Evolutionary conservation across 116 monocot species (phyloP).

Genomic region (Dioscorea cayenensis): DNA sequence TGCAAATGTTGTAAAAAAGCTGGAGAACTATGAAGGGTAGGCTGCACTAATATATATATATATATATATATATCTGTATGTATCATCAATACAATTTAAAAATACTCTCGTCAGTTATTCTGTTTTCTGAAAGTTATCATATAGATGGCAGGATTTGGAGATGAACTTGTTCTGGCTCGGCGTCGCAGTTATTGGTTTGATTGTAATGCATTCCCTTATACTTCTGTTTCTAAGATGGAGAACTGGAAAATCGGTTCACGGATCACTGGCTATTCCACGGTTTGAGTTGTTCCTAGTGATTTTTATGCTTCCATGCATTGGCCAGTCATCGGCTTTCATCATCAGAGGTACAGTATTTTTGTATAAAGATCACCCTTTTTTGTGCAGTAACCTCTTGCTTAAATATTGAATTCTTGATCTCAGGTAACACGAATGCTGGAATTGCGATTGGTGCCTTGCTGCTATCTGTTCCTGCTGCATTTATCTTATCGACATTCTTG

Average conservation of each 20-base stretch:
- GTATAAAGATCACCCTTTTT: too few relatives aligned
- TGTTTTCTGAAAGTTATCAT: not conserved
- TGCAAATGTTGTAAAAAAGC: constrained; percentile 2
- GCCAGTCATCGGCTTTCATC: constrained; percentile 6
- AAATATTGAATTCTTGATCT: not conserved
- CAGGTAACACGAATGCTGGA: constrained; percentile 1
- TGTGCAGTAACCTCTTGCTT: not conserved
- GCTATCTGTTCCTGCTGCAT: not conserved
- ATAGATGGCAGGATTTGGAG: constrained; percentile 10
- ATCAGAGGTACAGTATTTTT: not conserved
- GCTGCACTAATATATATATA: not conserved
- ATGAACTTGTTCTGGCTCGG: constrained; percentile 12
- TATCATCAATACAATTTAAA: not conserved
- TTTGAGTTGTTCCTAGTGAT: constrained; percentile 6
- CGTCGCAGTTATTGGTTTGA: not conserved
- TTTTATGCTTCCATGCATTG: constrained; percentile 13
- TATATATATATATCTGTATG: not conserved
- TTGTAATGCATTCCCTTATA: constrained; percentile 6
- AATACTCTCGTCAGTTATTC: not conserved
- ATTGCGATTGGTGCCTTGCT: not conserved
- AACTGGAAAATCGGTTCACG: constrained; percentile 2
- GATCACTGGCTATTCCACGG: not conserved
- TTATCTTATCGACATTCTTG: constrained; percentile 1
- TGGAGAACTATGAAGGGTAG: constrained; percentile 10
- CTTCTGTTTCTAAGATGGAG: constrained; percentile 9